Percentiles rank a stretch among this genome's conserved stretches.
phyloP scores from a whole-genome alignment of 257 asterid species.

The Lithospermum erythrorhizon region DNA sequence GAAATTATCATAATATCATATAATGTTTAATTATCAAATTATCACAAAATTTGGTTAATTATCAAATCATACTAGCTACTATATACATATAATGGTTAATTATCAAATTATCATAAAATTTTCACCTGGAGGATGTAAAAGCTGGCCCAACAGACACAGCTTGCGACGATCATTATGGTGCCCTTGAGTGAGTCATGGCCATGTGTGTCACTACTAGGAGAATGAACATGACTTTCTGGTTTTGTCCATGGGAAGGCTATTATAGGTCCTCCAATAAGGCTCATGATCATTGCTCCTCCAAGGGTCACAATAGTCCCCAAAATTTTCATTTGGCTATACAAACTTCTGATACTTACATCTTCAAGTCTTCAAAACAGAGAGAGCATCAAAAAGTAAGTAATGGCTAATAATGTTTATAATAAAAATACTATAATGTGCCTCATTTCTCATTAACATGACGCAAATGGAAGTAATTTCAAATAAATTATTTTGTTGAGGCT shows the following conservation, averaged over 20 bases:
- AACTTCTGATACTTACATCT: constrained; percentile 32
- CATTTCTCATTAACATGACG: too few species aligned
- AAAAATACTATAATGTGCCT: too few species aligned
- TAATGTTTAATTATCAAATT: too few species aligned
- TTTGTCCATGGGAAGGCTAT: constrained; percentile 55
- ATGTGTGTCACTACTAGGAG: constrained; percentile 2
- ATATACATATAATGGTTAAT: too few species aligned
- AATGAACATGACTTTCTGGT: not conserved
- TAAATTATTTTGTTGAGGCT: too few species aligned
- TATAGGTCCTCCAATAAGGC: constrained; percentile 35
- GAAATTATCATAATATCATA: too few species aligned
- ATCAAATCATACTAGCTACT: too few species aligned
- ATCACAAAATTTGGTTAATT: too few species aligned
- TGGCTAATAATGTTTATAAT: too few species aligned
- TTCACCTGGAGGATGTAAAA: constrained; percentile 57
- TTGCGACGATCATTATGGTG: constrained; percentile 36
- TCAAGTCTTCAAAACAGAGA: constrained; percentile 34
- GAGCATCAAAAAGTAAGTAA: not conserved
- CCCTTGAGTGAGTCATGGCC: constrained; percentile 36
- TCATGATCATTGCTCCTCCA: constrained; percentile 78
- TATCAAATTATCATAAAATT: too few species aligned
- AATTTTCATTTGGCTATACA: constrained; percentile 44
- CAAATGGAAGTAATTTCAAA: too few species aligned
- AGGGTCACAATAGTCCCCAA: constrained; percentile 50
- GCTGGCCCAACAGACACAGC: constrained; percentile 37